These are phyloP conservation scores for Diaporthe sp. DNA, from an alignment of 2,329 filamentous ascomycete species.

Conservation along the genomic window DNA sequence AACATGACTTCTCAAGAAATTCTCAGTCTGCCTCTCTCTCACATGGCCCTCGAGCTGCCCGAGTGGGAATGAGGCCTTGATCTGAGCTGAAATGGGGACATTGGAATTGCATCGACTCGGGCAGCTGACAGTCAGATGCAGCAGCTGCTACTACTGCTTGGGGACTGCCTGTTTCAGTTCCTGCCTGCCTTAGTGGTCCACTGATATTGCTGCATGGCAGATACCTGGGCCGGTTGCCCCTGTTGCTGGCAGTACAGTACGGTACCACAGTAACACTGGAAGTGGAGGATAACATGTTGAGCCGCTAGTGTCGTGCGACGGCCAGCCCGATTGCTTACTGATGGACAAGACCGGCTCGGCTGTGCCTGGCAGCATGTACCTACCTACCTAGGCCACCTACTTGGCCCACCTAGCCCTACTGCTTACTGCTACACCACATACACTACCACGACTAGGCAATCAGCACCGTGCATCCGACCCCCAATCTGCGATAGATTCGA, in stretches of 20 bases:
- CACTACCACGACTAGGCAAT: neutral
- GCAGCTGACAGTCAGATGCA: slow-evolving; percentile 7
- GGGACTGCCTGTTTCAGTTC: slow-evolving; percentile 24
- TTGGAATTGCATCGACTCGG: neutral
- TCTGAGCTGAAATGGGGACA: slow-evolving; percentile 1
- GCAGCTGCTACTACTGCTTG: neutral
- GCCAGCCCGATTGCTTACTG: slow-evolving; percentile 26
- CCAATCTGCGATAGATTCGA: neutral
- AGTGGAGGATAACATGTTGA: slow-evolving; percentile 21
- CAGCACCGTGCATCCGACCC: slow-evolving; percentile 16
- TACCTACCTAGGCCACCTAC: neutral
- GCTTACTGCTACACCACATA: slow-evolving; percentile 8
- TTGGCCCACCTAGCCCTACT: slow-evolving; percentile 12
- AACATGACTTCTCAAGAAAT: neutral
- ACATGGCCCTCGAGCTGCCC: neutral
- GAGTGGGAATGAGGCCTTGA: slow-evolving; percentile 1
- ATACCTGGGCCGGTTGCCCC: neutral
- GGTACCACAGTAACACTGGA: neutral
- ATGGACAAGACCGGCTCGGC: neutral
- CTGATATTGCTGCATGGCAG: neutral
- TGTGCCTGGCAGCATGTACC: neutral
- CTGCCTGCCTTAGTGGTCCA: slow-evolving; percentile 11
- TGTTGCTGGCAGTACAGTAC: neutral
- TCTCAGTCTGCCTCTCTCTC: neutral
- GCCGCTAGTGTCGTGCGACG: slow-evolving; percentile 22